These are phyloP conservation scores for Plasmodium sp. DNA, from an alignment of 169 alveolate species.

Conservation along the genomic window DNA sequence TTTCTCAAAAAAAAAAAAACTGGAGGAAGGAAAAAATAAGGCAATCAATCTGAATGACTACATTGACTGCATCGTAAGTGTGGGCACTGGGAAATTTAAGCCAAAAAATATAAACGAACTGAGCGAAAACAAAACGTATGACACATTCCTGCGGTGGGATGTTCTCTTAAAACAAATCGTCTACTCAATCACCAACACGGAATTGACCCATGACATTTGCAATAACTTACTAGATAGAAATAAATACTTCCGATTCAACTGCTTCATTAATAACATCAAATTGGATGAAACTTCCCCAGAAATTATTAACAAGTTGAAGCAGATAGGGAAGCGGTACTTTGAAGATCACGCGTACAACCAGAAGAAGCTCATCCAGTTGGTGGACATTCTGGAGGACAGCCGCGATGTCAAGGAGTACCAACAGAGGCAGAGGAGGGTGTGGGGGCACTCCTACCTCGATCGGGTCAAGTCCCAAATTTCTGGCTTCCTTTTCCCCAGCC, in stretches of 20 bases:
- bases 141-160: conserved; percentile 80
- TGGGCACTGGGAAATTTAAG: conserved; percentile 86
- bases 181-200: conserved; percentile 83
- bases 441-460: conserved; percentile 28
- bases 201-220: conserved; percentile 77
- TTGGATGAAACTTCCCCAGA: conserved; percentile 81
- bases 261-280: conserved; percentile 69
- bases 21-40: conserved; percentile 6
- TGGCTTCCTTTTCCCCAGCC: conserved; percentile 7
- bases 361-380: conserved; percentile 53
- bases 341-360: conserved; percentile 69
- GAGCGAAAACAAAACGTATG: conserved; percentile 39
- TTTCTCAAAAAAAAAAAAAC: neutral
- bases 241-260: conserved; percentile 82
- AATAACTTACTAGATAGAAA: conserved; percentile 72
- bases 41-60: conserved; percentile 55
- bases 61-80: conserved; percentile 85
- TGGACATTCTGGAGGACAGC: conserved; percentile 75
- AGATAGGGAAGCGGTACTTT: conserved; percentile 76
- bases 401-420: conserved; percentile 71
- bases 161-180: conserved; percentile 79
- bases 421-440: conserved; percentile 39
- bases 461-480: conserved; percentile 13
- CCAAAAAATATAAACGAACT: conserved; percentile 49
- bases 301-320: conserved; percentile 72